These are phyloP conservation scores for Euphorbia celastroides DNA, from an alignment of 441 rosid species.

Conservation along the genomic window DNA sequence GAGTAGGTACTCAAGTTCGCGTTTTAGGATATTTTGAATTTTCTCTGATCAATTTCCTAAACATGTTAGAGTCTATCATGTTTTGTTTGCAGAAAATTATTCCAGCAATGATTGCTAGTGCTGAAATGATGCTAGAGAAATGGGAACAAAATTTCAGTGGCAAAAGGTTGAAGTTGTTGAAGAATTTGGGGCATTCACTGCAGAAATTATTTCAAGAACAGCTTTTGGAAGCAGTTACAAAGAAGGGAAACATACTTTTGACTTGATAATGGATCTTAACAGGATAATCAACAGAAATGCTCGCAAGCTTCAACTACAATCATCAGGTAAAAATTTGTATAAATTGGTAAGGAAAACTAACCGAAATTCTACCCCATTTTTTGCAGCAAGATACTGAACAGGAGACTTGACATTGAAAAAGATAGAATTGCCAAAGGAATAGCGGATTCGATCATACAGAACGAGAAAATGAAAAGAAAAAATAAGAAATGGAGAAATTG, in stretches of 20 bases:
- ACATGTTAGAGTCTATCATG: too few relatives aligned
- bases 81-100: slow-evolving; percentile 21
- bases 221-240: slow-evolving; percentile 39
- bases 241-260: slow-evolving; percentile 11
- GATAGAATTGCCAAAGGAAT: slow-evolving; percentile 4
- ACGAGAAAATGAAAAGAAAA: slow-evolving; percentile 14
- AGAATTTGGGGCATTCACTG: slow-evolving; percentile 31
- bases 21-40: too few relatives aligned
- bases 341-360: too few relatives aligned
- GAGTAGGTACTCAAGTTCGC: too few relatives aligned
- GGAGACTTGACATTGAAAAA: slow-evolving; percentile 11
- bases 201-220: slow-evolving; percentile 38
- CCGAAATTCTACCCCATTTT: too few relatives aligned
- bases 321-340: neutral
- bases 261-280: neutral
- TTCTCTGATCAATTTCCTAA: too few relatives aligned
- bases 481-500: neutral
- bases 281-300: neutral
- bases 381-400: slow-evolving; percentile 1
- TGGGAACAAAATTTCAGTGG: slow-evolving; percentile 29
- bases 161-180: slow-evolving; percentile 30
- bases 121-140: slow-evolving; percentile 32
- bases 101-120: slow-evolving; percentile 30
- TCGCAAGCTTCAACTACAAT: neutral
- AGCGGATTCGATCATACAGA: neutral